phyloP scores from a whole-genome alignment of 1,284 basidiomycete genomes.

The Rhodofomes roseus region DNA sequence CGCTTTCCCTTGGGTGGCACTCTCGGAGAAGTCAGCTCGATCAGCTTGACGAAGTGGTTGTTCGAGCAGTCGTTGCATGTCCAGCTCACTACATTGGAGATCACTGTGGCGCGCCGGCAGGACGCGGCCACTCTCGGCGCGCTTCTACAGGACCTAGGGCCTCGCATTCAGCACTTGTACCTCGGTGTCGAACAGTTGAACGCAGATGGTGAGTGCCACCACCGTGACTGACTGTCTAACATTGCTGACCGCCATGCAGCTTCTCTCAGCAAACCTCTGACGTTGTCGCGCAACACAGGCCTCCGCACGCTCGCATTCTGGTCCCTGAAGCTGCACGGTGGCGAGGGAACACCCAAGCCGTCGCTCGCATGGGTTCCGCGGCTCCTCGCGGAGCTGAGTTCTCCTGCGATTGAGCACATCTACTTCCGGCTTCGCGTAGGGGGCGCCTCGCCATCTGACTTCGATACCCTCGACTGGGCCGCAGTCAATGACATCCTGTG shows the following conservation, averaged over 20 bases:
- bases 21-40: neutral
- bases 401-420: constrained; percentile 14
- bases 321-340: constrained; percentile 8
- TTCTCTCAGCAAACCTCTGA: constrained; percentile 2
- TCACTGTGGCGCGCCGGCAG: neutral
- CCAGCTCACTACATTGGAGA: constrained; percentile 3
- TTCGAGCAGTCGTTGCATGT: constrained; percentile 7
- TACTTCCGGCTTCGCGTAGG: constrained; percentile 14
- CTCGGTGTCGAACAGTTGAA: constrained; percentile 10
- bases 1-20: constrained; percentile 1
- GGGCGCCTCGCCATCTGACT: constrained; percentile 1
- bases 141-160: constrained; percentile 13
- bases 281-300: constrained; percentile 7
- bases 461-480: constrained; percentile 13
- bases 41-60: constrained; percentile 6
- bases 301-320: constrained; percentile 9
- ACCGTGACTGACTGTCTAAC: no score
- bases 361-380: constrained; percentile 12
- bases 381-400: constrained; percentile 8
- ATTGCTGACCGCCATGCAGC: neutral
- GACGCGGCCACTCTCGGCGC: neutral
- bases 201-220: constrained; percentile 7
- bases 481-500: constrained; percentile 9
- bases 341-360: neutral
- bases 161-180: constrained; percentile 13